Evolutionary conservation across 345 rosid genomes (phyloP).

Genomic region (Brassica juncea): DNA sequence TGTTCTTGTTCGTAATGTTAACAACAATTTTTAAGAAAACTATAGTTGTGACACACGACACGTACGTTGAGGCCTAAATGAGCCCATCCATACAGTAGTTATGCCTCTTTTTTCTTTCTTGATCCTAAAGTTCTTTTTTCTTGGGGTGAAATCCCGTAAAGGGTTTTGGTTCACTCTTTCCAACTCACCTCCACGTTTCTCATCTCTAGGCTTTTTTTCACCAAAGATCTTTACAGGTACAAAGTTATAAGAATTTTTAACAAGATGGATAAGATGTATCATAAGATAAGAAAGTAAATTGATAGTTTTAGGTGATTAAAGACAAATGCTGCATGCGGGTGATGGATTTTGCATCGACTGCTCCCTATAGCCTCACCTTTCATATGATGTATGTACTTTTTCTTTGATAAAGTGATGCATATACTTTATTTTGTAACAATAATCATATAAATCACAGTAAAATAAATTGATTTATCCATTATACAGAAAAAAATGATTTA

Average conservation of each 20-base stretch:
- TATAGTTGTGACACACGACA: background rate
- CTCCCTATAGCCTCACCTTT: slow-evolving; percentile 2
- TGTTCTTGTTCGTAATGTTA: background rate
- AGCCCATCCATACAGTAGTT: background rate
- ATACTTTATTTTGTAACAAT: slow-evolving; percentile 4
- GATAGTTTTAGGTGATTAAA: slow-evolving; percentile 19
- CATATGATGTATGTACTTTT: background rate
- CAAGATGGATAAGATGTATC: slow-evolving; percentile 30
- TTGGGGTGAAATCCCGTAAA: slow-evolving; percentile 1
- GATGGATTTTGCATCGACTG: slow-evolving; percentile 5
- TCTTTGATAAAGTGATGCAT: background rate
- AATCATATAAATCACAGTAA: background rate
- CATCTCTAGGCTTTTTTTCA: slow-evolving; percentile 17
- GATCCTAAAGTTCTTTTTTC: slow-evolving; percentile 18
- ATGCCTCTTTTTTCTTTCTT: background rate
- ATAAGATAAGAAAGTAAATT: slow-evolving; percentile 27
- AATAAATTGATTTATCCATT: background rate
- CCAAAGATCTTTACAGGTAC: slow-evolving; percentile 34
- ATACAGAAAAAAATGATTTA: background rate
- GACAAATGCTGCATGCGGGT: slow-evolving; percentile 8
- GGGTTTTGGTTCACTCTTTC: slow-evolving; percentile 21
- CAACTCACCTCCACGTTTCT: slow-evolving; percentile 39
- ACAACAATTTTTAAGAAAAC: background rate
- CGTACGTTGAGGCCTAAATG: background rate
- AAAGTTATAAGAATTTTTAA: slow-evolving; percentile 11